Evolutionary conservation across 331 rosid species (phyloP).

Genomic region (Rosa hybrid): DNA sequence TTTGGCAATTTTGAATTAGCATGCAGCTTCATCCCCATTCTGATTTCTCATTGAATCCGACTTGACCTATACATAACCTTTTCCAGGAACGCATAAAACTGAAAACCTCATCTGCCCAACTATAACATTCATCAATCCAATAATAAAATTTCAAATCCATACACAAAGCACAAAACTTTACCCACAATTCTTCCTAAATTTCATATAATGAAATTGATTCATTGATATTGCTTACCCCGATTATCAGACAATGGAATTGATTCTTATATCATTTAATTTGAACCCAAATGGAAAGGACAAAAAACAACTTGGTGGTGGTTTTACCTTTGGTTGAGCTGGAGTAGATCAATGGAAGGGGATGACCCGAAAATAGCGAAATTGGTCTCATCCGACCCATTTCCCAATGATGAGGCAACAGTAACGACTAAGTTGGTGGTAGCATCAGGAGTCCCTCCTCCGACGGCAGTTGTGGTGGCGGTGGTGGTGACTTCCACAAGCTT

Average conservation of each 20-base stretch:
- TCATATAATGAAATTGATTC: too few species aligned
- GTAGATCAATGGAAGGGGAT: conserved; percentile 47
- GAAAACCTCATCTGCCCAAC: conserved; percentile 39
- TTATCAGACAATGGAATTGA: too few species aligned
- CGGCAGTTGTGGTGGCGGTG: conserved; percentile 7
- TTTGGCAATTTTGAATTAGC: too few species aligned
- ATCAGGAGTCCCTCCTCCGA: conserved; percentile 13
- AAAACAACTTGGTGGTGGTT: background rate
- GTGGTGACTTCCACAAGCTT: conserved; percentile 99
- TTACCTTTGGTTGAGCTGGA: conserved; percentile 51
- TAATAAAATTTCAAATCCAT: conserved; percentile 7
- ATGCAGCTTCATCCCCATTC: conserved; percentile 35
- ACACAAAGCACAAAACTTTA: too few species aligned
- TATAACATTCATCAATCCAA: conserved; percentile 37
- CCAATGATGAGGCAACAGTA: conserved; percentile 34
- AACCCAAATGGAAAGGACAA: background rate
- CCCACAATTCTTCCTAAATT: too few species aligned
- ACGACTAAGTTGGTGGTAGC: too few species aligned
- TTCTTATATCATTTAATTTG: background rate
- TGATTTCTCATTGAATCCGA: conserved; percentile 27
- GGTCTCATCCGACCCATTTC: conserved; percentile 38
- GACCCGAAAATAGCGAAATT: conserved; percentile 42
- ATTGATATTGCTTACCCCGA: too few species aligned
- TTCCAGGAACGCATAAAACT: conserved; percentile 65
- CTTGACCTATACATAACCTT: conserved; percentile 51